These are phyloP conservation scores for Aspergillus sp. DNA, from an alignment of 2,329 filamentous ascomycete genomes.

Conservation along the genomic window DNA sequence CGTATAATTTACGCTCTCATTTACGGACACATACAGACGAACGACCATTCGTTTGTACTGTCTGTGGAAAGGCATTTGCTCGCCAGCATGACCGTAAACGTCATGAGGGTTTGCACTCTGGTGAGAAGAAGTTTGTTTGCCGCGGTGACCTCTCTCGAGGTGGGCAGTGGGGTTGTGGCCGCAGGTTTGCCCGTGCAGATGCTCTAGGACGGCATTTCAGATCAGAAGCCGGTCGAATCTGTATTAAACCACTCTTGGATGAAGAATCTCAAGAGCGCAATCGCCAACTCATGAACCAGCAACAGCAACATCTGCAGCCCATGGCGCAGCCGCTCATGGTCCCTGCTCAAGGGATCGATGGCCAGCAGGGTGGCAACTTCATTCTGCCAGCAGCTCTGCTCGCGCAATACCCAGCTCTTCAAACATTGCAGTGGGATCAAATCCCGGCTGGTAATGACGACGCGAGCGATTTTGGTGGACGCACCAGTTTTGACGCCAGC, in stretches of 20 bases:
- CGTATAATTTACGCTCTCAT: slow-evolving; percentile 95
- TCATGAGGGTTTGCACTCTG: slow-evolving; percentile 92
- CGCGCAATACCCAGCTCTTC: slow-evolving; percentile 90
- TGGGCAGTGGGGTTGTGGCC: slow-evolving; percentile 87
- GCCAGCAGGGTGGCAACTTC: slow-evolving; percentile 61
- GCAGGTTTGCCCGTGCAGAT: slow-evolving; percentile 91
- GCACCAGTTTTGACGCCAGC: slow-evolving; percentile 53
- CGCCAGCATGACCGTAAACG: slow-evolving; percentile 96
- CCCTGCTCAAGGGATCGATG: slow-evolving; percentile 53
- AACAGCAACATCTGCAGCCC: slow-evolving; percentile 63
- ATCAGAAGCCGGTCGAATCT: slow-evolving; percentile 91
- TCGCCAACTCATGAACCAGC: slow-evolving; percentile 70
- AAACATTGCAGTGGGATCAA: slow-evolving; percentile 83
- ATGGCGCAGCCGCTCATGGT: slow-evolving; percentile 59
- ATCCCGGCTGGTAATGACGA: slow-evolving; percentile 61
- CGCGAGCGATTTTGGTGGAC: slow-evolving; percentile 62
- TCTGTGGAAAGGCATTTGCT: slow-evolving; percentile 96
- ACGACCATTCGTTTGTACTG: slow-evolving; percentile 92
- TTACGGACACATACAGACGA: slow-evolving; percentile 96
- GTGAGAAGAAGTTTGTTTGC: slow-evolving; percentile 98
- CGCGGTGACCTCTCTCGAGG: slow-evolving; percentile 83
- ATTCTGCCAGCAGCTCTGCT: slow-evolving; percentile 82
- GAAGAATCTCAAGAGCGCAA: slow-evolving; percentile 87
- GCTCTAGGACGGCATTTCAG: slow-evolving; percentile 92
- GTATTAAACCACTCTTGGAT: slow-evolving; percentile 94